These are phyloP conservation scores for Fusarium neocosmosporiellum DNA, from an alignment of 2,329 filamentous ascomycete species.

Conservation along the genomic window DNA sequence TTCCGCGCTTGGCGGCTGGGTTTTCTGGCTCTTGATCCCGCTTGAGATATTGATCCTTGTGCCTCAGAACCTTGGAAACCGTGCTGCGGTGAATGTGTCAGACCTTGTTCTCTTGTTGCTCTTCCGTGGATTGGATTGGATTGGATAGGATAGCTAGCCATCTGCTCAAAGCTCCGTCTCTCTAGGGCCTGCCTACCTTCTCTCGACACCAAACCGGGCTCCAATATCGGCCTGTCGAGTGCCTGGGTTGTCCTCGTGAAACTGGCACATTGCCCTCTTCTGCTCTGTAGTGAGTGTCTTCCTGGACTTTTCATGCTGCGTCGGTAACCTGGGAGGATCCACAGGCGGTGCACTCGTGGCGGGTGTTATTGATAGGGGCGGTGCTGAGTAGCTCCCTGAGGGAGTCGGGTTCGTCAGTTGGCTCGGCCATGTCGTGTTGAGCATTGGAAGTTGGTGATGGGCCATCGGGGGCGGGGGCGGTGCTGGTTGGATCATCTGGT, in stretches of 20 bases:
- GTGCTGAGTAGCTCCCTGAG: conserved; percentile 65
- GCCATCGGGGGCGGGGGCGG: conserved; percentile 56
- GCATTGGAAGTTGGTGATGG: conserved; percentile 71
- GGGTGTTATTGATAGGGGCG: conserved; percentile 69
- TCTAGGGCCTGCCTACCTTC: conserved; percentile 75
- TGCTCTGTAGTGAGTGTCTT: conserved; percentile 93
- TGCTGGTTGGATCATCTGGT: conserved; percentile 48
- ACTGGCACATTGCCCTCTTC: conserved; percentile 91
- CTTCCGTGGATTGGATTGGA: not conserved
- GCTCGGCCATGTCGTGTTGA: conserved; percentile 84
- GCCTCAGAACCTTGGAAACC: conserved; percentile 95
- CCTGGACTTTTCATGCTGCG: conserved; percentile 71
- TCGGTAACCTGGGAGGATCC: conserved; percentile 43
- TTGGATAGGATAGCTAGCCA: not conserved
- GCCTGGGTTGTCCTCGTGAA: conserved; percentile 88
- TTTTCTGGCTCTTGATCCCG: conserved; percentile 77
- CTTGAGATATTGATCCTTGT: conserved; percentile 94
- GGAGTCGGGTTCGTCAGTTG: conserved; percentile 78
- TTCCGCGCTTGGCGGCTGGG: conserved; percentile 81
- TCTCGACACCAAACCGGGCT: conserved; percentile 92
- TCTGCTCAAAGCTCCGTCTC: not conserved
- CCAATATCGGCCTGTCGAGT: conserved; percentile 98
- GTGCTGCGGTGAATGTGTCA: conserved; percentile 69
- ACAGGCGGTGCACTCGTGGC: conserved; percentile 62
- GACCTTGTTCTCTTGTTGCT: conserved; percentile 44